Conservation (phyloP, 805 yeast species). For the Metschnikowia reukaufii region DNA sequence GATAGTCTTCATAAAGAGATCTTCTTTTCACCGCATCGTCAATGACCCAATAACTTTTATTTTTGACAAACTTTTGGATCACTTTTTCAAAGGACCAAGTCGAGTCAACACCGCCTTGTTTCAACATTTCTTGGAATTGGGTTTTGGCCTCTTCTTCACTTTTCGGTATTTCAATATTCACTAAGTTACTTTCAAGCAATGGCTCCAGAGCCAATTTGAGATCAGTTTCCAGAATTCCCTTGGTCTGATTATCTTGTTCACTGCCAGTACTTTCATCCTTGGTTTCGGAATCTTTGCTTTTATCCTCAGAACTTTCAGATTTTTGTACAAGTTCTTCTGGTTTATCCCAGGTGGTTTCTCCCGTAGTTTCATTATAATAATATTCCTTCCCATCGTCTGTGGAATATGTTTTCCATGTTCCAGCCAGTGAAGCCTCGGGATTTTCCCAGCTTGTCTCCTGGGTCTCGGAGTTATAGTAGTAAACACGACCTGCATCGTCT, state of each 20-base stretch:
- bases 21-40: constrained; percentile 61
- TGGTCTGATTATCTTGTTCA: not conserved
- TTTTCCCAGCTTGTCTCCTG: constrained; percentile 79
- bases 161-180: constrained; percentile 23
- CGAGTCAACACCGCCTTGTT: constrained; percentile 58
- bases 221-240: constrained; percentile 19
- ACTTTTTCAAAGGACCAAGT: constrained; percentile 74
- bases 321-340: constrained; percentile 49
- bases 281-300: constrained; percentile 12
- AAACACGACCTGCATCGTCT: constrained; percentile 65
- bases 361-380: constrained; percentile 64
- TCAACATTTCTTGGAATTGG: constrained; percentile 53
- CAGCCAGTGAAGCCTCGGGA: constrained; percentile 48
- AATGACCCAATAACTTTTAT: constrained; percentile 68
- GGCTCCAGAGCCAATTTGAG: constrained; percentile 24
- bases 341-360: constrained; percentile 78
- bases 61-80: constrained; percentile 54
- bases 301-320: not conserved
- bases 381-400: constrained; percentile 61
- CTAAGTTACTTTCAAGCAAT: constrained; percentile 22
- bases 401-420: constrained; percentile 43
- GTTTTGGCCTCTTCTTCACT: constrained; percentile 39
- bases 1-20: constrained; percentile 62
- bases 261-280: not conserved
- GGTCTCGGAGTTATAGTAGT: constrained; percentile 67